phyloP scores from a whole-genome alignment of 805 yeast species.

The Hanseniaspora vineae region DNA sequence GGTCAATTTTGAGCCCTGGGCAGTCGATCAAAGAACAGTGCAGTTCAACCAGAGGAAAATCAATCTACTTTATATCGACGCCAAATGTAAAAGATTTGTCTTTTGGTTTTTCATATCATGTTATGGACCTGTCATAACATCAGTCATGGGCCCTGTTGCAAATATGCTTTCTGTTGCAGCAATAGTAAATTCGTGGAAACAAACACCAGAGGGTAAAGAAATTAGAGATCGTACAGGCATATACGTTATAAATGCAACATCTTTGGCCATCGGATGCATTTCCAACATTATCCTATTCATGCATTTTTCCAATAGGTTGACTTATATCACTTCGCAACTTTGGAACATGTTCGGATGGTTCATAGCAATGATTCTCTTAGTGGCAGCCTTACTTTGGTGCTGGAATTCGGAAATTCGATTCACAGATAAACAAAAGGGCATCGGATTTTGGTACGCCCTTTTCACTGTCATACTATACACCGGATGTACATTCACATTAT shows the following conservation, averaged over 20 bases:
- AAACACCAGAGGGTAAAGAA: constrained; percentile 14
- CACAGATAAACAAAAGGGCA: constrained; percentile 23
- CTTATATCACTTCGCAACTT: constrained; percentile 48
- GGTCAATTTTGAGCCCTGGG: neutral
- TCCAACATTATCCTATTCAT: constrained; percentile 60
- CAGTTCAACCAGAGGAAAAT: constrained; percentile 16
- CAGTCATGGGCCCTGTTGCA: constrained; percentile 69
- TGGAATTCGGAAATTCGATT: constrained; percentile 11
- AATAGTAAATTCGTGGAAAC: constrained; percentile 56
- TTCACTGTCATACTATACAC: constrained; percentile 53
- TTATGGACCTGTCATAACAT: constrained; percentile 62
- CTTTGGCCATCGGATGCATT: constrained; percentile 48
- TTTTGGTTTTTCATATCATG: constrained; percentile 57
- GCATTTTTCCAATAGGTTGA: constrained; percentile 49
- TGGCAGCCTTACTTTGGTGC: constrained; percentile 27
- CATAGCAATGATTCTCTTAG: constrained; percentile 39
- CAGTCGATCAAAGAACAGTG: constrained; percentile 4
- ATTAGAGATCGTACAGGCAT: constrained; percentile 30
- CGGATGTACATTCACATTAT: constrained; percentile 37
- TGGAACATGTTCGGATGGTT: constrained; percentile 56
- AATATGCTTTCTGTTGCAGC: constrained; percentile 65
- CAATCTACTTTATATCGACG: constrained; percentile 17
- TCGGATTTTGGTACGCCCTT: constrained; percentile 72
- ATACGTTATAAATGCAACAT: constrained; percentile 44
- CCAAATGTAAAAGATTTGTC: constrained; percentile 12